phyloP scores from a whole-genome alignment of 2,329 filamentous ascomycete species.

The Alternaria brassicae region DNA sequence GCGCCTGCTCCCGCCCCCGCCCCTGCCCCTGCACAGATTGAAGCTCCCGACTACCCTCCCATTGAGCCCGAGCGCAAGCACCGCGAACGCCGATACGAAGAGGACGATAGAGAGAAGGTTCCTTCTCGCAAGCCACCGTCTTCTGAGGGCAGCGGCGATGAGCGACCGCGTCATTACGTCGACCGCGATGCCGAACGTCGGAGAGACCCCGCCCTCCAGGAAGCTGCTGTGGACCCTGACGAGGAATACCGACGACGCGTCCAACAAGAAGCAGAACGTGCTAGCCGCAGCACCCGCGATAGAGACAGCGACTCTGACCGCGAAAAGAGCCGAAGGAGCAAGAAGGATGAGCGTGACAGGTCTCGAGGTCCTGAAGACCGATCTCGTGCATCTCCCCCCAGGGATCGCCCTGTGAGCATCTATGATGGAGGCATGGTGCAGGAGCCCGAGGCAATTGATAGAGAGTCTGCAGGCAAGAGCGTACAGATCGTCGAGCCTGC shows the following conservation, averaged over 20 bases:
- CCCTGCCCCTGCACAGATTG: constrained; percentile 23
- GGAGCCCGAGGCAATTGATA: constrained; percentile 43
- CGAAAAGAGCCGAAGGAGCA: constrained; percentile 45
- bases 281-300: constrained; percentile 34
- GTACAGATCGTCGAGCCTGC: constrained; percentile 73
- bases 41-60: constrained; percentile 19
- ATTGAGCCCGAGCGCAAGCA: constrained; percentile 35
- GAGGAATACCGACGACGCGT: constrained; percentile 60
- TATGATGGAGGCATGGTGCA: constrained; percentile 42
- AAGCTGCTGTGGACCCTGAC: constrained; percentile 53
- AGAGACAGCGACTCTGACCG: constrained; percentile 45
- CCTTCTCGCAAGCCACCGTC: constrained; percentile 36
- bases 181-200: constrained; percentile 45
- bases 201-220: constrained; percentile 40
- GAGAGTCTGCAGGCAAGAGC: constrained; percentile 37
- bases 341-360: constrained; percentile 43
- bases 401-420: constrained; percentile 36
- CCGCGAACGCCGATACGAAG: constrained; percentile 45
- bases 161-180: constrained; percentile 48
- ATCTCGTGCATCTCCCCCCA: constrained; percentile 32
- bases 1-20: constrained; percentile 19
- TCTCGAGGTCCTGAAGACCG: constrained; percentile 39
- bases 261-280: constrained; percentile 54
- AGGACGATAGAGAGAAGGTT: constrained; percentile 37
- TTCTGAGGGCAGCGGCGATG: constrained; percentile 45